Conservation (phyloP, 352 stramenopile genomes). For the Elongisporangium anandrum region DNA sequence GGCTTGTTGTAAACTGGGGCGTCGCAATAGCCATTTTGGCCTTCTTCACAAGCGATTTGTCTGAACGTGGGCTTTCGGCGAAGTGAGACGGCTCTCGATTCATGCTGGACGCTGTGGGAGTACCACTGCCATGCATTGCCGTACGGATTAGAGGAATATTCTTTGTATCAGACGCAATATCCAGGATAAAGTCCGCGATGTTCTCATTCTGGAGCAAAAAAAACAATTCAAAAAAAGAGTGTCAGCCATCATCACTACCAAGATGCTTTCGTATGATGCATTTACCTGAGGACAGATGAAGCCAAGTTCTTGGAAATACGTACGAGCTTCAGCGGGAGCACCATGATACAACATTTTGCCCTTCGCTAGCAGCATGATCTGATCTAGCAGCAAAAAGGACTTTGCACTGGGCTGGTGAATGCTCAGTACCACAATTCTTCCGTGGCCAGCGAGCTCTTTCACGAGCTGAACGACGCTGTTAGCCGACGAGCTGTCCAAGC, state of each 20-base stretch:
- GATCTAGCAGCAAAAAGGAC: slow-evolving; percentile 89
- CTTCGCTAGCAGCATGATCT: slow-evolving; percentile 88
- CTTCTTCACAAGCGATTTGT: not conserved
- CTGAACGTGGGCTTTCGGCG: not conserved
- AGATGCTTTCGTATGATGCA: slow-evolving; percentile 2
- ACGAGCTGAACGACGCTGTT: slow-evolving; percentile 90
- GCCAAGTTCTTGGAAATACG: slow-evolving; percentile 58
- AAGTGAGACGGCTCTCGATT: not conserved
- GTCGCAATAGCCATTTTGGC: slow-evolving; percentile 3
- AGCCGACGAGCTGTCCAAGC: slow-evolving; percentile 88
- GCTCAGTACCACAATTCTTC: slow-evolving; percentile 79
- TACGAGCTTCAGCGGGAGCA: slow-evolving; percentile 36
- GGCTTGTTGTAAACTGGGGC: slow-evolving; percentile 26
- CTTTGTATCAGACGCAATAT: slow-evolving; percentile 56
- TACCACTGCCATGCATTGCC: slow-evolving; percentile 30
- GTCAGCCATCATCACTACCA: slow-evolving; percentile 6
- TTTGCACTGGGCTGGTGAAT: slow-evolving; percentile 90
- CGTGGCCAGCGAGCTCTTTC: slow-evolving; percentile 73
- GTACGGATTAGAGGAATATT: slow-evolving; percentile 62
- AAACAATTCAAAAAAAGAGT: not conserved
- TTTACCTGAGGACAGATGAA: slow-evolving; percentile 59
- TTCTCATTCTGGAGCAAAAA: slow-evolving; percentile 49
- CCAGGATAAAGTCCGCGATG: slow-evolving; percentile 78
- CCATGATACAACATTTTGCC: slow-evolving; percentile 67
- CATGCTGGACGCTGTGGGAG: not conserved